These are phyloP conservation scores for Aureobasidium vineae DNA, from an alignment of 2,329 filamentous ascomycete genomes.

Conservation along the genomic window DNA sequence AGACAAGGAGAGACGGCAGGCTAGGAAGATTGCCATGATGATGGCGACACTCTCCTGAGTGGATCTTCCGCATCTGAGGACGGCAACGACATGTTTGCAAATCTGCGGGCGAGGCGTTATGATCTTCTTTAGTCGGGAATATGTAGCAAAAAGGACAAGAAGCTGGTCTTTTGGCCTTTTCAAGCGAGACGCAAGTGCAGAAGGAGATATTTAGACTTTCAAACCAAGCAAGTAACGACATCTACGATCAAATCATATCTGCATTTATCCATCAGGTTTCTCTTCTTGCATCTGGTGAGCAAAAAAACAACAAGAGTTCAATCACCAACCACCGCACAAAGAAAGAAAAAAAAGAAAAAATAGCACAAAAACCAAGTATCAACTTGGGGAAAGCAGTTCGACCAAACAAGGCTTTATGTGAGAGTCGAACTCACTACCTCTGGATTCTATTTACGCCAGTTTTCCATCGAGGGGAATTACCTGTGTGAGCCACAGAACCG, in stretches of 20 bases:
- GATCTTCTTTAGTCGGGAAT: neutral
- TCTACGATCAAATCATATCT: neutral
- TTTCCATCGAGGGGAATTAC: no score
- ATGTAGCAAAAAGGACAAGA: neutral
- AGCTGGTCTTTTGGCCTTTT: neutral
- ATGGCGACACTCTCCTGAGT: conserved; percentile 44
- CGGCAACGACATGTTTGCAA: neutral
- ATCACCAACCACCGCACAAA: no score
- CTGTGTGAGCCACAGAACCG: no score
- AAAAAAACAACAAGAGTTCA: no score
- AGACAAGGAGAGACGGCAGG: conserved; percentile 42
- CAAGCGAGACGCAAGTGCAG: conserved; percentile 12
- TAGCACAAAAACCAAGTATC: no score
- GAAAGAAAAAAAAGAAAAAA: no score
- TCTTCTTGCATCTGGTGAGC: no score
- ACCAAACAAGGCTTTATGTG: no score
- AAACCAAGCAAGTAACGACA: conserved; percentile 2
- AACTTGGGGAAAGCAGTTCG: no score
- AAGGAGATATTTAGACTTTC: neutral
- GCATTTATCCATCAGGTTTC: no score
- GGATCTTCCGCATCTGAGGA: neutral
- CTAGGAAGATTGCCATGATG: conserved; percentile 47
- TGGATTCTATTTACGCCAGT: no score
- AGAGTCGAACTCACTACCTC: no score
- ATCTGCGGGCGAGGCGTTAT: neutral